Base-by-base conservation (phyloP, 164 flowering plant genomes). In the Pachysandra terminalis region DNA sequence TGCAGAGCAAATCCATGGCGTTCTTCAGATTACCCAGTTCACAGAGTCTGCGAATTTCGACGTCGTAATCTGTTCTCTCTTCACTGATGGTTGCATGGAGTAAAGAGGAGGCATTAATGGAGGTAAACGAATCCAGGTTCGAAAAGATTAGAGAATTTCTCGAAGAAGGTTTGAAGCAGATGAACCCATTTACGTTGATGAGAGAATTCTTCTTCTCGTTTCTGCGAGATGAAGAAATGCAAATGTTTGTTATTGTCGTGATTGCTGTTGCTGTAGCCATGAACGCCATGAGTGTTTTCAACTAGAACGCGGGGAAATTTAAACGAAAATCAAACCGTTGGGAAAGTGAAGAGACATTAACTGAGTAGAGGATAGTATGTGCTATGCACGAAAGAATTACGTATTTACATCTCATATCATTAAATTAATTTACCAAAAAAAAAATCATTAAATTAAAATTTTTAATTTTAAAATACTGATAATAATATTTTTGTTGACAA, bases 1-100 rank as follows among this genome's bases (percentile, higher is more conserved):
- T 26, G 53, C 24, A 59, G 54, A 86, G 80, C 75, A 85, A 67
- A 26, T 78, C 73, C 77, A 84, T 75, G 65, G 89, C 94, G 17
- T 77, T 77, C 56, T 23, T 64, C 14, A 88, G 78, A 71, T 81
- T 67, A 32, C 90, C 86, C 77, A 73, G n/a, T 70, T 79, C 79
- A 56, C 89, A 88, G 52, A 77, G 77, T 21, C 74, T 59, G 17
- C 74, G 26, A 21, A 88, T 83, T 74, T 76, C 56, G 14, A 40
- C 15, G 61, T 80, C 74, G 26, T 3, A 61, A 58, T 79, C 74
- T 0, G 41, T 19, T 10, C 16, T 19, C 35, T 51, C 25, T 9
- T 32, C 17, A 52, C 23, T 53, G 22, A 19, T 27, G 40, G 81
- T 27, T 70, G 59, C 41, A 5, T 59, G 35, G 14, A 64, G 61